These are phyloP conservation scores for Metarhizium humberi DNA, from an alignment of 2,329 filamentous ascomycete genomes.

Conservation along the genomic window DNA sequence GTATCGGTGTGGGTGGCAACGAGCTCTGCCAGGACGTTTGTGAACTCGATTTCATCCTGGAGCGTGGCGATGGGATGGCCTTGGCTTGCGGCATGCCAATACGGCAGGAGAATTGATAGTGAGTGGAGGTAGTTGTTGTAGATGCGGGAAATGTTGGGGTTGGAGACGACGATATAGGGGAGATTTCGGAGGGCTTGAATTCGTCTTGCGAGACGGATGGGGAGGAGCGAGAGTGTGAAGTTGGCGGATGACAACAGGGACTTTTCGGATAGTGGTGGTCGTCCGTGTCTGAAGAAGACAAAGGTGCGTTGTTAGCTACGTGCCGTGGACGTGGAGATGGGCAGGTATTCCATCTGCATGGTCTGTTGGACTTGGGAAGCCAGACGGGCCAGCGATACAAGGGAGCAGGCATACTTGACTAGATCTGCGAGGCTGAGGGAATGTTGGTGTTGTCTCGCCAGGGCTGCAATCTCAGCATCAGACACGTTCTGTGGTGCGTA, in stretches of 20 bases:
- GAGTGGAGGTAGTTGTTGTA: conserved; percentile 96
- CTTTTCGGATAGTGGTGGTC: conserved; percentile 71
- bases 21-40: conserved; percentile 87
- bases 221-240: conserved; percentile 87
- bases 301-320: background rate
- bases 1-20: conserved; percentile 92
- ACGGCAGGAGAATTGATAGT: conserved; percentile 80
- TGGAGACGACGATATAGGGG: conserved; percentile 97
- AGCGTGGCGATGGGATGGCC: conserved; percentile 43
- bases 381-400: background rate
- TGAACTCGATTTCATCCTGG: conserved; percentile 85
- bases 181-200: conserved; percentile 90
- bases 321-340: background rate
- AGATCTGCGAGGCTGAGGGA: conserved; percentile 79
- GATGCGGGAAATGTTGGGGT: conserved; percentile 87
- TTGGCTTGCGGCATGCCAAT: conserved; percentile 43
- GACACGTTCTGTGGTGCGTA: conserved; percentile 28
- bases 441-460: conserved; percentile 71
- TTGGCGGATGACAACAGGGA: conserved; percentile 85
- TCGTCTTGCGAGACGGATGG: conserved; percentile 83
- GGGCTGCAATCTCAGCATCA: conserved; percentile 68
- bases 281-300: conserved; percentile 48
- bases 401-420: conserved; percentile 54
- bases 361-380: background rate
- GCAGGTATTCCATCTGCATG: background rate